Evolutionary conservation across 805 yeast genomes (phyloP), one percentile per base, ranked within the genome.

Genomic region (Candida dajiaensis): DNA sequence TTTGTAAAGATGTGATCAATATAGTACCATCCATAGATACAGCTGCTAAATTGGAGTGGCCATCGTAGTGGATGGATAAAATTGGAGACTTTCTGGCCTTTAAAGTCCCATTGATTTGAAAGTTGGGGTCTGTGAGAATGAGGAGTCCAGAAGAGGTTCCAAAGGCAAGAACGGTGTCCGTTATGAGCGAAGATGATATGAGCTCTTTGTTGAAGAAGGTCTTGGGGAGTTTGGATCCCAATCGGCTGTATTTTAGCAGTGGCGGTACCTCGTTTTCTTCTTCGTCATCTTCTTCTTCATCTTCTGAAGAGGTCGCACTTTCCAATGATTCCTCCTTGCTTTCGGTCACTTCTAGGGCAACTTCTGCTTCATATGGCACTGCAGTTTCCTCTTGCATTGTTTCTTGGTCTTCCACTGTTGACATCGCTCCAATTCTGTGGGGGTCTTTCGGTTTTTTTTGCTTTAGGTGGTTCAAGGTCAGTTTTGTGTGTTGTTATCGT

Each of bases 11-110:
- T 0, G 96, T 94, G 5, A 89, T 77, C 2, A 89, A 89, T 0
- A 92, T 85, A 0, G 96, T 85, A 0, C 99, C 99, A 61, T 94
- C 99, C 70, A 92, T 83, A 0, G 97, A 89, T 0, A 90, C 96
- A 0, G 95, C 82, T 0, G 94, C 95, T 49, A 94, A 79, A 57
- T 74, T 80, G 9, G 65, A 79, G 8, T 64, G 65, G 0, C 95
- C 94, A 58, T 88, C 95, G 2, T 85, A 73, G 45, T 81, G 78
- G 0, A 89, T 72, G 0, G 88, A 78, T 38, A 90, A 66, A 2
- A 94, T 77, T 0, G 97, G 88, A 0, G 97, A 89, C 41, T 87
- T 73, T 58, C 95, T 96, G 1, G 92, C 89, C 54, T 88, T 78
- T 50, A 87, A 75, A 0, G 96, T 83, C 35, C 95, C 72, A 1